These are phyloP conservation scores for Amanita polypyramis DNA, from an alignment of 768 basidiomycete species.

Conservation along the genomic window DNA sequence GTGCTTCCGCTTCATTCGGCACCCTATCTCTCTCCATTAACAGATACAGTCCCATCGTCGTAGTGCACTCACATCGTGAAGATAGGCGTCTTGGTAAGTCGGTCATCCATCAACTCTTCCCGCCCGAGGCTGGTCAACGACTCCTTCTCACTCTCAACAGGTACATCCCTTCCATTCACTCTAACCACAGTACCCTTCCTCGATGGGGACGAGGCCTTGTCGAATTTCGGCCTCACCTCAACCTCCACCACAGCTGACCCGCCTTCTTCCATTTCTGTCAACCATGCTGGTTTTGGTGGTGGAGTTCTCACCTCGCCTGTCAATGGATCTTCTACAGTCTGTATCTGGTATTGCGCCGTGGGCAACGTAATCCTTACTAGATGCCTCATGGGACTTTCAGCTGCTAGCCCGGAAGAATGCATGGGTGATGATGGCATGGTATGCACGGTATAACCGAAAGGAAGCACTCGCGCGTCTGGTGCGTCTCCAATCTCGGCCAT, in stretches of 20 bases:
- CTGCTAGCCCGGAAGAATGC: conserved; percentile 55
- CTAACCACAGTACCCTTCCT: conserved; percentile 24
- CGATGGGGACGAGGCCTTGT: conserved; percentile 9
- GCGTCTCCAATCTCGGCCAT: neutral
- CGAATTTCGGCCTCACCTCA: conserved; percentile 35
- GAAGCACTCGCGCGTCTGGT: conserved; percentile 23
- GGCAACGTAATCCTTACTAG: conserved; percentile 71
- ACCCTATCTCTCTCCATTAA: conserved; percentile 25
- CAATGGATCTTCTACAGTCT: conserved; percentile 73
- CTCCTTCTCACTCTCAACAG: conserved; percentile 69
- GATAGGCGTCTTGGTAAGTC: conserved; percentile 52
- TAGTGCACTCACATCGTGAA: conserved; percentile 48
- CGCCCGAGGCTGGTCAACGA: conserved; percentile 59
- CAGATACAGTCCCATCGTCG: conserved; percentile 8
- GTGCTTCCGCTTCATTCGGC: conserved; percentile 41
- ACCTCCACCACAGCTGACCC: conserved; percentile 39
- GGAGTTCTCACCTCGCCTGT: conserved; percentile 55
- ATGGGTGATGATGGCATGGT: conserved; percentile 76
- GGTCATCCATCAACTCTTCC: conserved; percentile 69
- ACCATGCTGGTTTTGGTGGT: conserved; percentile 64
- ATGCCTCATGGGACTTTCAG: conserved; percentile 55
- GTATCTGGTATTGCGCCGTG: conserved; percentile 70
- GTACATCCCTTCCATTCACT: conserved; percentile 39
- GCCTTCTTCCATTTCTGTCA: conserved; percentile 34
- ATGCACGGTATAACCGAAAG: conserved; percentile 50